Evolutionary conservation across 108 stramenopile species (phyloP).

Genomic region (Pseudonitzschia pungens): DNA sequence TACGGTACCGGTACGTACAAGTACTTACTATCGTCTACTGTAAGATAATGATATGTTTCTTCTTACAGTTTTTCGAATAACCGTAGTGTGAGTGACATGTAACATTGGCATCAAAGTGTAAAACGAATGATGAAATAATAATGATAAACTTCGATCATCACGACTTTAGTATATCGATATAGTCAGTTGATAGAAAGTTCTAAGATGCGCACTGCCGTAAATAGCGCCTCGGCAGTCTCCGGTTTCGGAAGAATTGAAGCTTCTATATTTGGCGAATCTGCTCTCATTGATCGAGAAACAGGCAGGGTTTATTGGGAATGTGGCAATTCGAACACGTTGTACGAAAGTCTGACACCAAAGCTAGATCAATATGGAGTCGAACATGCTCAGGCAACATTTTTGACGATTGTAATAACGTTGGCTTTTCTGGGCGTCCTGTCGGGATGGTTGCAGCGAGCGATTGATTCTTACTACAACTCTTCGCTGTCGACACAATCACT

Average conservation of each 20-base stretch:
- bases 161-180: too few relatives aligned
- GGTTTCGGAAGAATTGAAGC: constrained; percentile 37
- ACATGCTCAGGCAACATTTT: constrained; percentile 32
- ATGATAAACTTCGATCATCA: too few relatives aligned
- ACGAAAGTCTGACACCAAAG: constrained; percentile 28
- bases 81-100: too few relatives aligned
- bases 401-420: constrained; percentile 25
- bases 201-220: not conserved
- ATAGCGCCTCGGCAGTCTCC: not conserved
- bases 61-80: too few relatives aligned
- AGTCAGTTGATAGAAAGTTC: not conserved
- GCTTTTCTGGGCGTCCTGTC: constrained; percentile 31
- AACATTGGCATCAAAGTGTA: too few relatives aligned
- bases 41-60: too few relatives aligned
- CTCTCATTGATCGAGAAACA: constrained; percentile 75
- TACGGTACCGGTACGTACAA: too few relatives aligned
- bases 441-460: constrained; percentile 25
- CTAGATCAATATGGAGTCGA: constrained; percentile 36
- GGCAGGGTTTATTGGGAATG: constrained; percentile 80
- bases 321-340: constrained; percentile 37
- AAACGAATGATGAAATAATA: too few relatives aligned
- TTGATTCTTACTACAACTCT: constrained; percentile 11
- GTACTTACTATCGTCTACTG: too few relatives aligned
- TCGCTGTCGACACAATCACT: constrained; percentile 2
- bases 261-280: constrained; percentile 61